Evolutionary conservation across 192 early-diverging fungal species (phyloP), one percentile per base, ranked within the genome.

Genomic region (Linnemannia elongata): DNA sequence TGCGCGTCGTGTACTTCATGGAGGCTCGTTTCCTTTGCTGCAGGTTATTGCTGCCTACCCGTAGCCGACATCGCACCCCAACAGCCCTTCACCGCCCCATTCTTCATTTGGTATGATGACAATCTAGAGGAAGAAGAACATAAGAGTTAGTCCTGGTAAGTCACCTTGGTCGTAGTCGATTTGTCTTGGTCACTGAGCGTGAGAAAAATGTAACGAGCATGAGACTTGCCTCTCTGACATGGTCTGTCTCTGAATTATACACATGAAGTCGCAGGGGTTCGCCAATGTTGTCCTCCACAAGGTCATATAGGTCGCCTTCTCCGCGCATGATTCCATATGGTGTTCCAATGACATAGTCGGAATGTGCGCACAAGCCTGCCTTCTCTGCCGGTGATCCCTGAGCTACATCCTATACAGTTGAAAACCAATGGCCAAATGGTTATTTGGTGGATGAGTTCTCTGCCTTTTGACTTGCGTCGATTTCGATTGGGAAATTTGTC

Each of bases 51-150:
- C 33, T 30, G n/a, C 22, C 55, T 92, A 90, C 76, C 94, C 94
- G 83, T 94, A 95, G 8, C 93, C 94, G 33, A 95, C 91, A 77
- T 94, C 94, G 77, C 95, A 96, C 35, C 95, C 95, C 20, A 96
- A 78, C 24, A 90, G 87, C 15, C 94, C 95, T 75, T 89, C 85
- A 27, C 94, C 95, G 44, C 94, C 95, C 94, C 94, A 96, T 73
- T 91, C 92, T 52, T 89, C 88, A 69, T 92, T 91, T 15, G 94
- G 94, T 54, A 93, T 87, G 78, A 94, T 94, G 49, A 93, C 90
- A 35, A 94, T 94, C 91, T 95, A 82, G 20, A 55, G 36, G 0
- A 15, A 12, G 24, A 6, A 66, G 45, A 54, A 18, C 15, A 72
- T 38, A 41, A 38, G 3, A 4, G 22, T 1, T 18, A 10, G 33